Conservation (phyloP, 2,329 filamentous ascomycete species). For the Gaeumannomyces sp. region DNA sequence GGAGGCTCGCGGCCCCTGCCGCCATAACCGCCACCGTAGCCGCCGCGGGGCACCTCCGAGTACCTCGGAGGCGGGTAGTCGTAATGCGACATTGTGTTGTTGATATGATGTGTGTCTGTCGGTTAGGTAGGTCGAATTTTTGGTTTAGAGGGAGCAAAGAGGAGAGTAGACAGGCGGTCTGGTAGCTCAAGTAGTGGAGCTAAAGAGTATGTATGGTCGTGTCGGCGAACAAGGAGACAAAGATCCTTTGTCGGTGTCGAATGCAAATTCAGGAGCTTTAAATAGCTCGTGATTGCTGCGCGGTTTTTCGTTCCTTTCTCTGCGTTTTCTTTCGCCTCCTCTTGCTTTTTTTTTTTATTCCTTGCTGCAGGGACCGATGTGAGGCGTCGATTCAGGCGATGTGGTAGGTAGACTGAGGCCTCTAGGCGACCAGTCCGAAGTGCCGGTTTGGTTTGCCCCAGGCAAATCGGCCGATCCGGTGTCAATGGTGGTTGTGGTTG, state of each 20-base stretch:
- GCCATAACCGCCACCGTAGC: not conserved
- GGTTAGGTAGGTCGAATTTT: too few species aligned
- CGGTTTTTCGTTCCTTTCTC: not conserved
- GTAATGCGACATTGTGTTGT: slow-evolving; percentile 5
- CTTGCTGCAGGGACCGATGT: not conserved
- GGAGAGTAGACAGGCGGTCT: not conserved
- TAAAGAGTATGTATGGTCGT: too few species aligned
- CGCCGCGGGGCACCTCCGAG: slow-evolving; percentile 1
- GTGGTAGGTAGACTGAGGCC: too few species aligned
- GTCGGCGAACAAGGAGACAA: not conserved
- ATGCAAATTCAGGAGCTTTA: not conserved
- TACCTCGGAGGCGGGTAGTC: slow-evolving; percentile 7
- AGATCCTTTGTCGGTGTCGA: not conserved
- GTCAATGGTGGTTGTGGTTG: not conserved
- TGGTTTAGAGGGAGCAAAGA: too few species aligned
- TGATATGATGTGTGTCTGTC: not conserved
- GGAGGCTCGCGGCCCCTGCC: not conserved
- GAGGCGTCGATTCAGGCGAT: too few species aligned
- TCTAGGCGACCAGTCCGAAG: not conserved
- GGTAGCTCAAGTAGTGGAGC: not conserved
- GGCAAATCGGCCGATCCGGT: not conserved
- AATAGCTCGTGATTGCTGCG: not conserved
- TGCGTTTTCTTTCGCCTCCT: not conserved
- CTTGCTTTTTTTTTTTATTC: not conserved
- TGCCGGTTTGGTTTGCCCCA: not conserved